Percentiles rank a stretch among this genome's conserved stretches.
Conservation (phyloP, 23 red algal species). For the Agarophyton chilense region DNA sequence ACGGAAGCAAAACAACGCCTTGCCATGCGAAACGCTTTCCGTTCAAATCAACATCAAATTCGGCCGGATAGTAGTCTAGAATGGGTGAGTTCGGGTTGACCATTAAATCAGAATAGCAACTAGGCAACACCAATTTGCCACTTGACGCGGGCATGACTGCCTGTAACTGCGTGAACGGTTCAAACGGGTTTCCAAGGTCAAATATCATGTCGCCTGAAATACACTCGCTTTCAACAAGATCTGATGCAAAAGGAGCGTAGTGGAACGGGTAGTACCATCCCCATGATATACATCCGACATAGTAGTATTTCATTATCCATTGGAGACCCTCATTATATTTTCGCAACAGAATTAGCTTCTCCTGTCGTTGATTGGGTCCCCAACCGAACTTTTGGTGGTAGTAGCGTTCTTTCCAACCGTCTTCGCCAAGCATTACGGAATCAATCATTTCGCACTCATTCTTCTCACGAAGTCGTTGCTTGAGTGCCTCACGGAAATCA, state of each 20-base stretch:
- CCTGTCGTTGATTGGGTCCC: neutral
- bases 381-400: conserved; percentile 83
- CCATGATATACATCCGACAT: conserved; percentile 91
- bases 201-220: conserved; percentile 59
- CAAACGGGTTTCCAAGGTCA: conserved; percentile 85
- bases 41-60: conserved; percentile 95
- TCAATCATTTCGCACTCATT: conserved; percentile 59
- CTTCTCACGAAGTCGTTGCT: conserved; percentile 53
- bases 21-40: conserved; percentile 96
- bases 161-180: conserved; percentile 89
- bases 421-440: conserved; percentile 73
- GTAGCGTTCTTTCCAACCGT: conserved; percentile 90
- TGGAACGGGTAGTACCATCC: conserved; percentile 96
- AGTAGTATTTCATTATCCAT: conserved; percentile 97
- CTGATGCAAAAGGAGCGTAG: conserved; percentile 93
- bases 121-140: conserved; percentile 80
- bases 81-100: conserved; percentile 70
- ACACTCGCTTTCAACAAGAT: conserved; percentile 71
- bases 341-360: conserved; percentile 46
- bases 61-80: conserved; percentile 93
- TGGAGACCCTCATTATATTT: conserved; percentile 93
- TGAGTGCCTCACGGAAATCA: conserved; percentile 64
- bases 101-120: conserved; percentile 81
- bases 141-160: conserved; percentile 92
- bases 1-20: conserved; percentile 93